phyloP scores from a whole-genome alignment of 345 rosid genomes.

The Eucalyptus marginata region DNA sequence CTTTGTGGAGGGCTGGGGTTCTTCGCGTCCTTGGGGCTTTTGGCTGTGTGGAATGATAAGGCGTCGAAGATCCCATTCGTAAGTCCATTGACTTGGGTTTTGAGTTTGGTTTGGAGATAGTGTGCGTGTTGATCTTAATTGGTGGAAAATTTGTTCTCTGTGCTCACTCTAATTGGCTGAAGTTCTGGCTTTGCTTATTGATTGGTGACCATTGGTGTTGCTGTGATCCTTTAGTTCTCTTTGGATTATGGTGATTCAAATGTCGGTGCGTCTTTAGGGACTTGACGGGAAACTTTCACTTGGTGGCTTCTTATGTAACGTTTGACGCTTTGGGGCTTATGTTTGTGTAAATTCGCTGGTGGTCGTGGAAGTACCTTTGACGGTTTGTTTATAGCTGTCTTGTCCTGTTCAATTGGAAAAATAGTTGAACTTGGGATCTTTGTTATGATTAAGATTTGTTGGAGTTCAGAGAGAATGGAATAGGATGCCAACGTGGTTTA shows the following conservation, averaged over 20 bases:
- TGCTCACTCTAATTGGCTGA: background rate
- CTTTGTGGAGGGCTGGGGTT: conserved; percentile 83
- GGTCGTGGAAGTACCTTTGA: background rate
- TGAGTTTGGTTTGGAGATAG: background rate
- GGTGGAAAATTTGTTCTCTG: background rate
- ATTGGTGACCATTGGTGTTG: background rate
- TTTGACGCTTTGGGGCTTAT: background rate
- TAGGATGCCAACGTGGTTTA: background rate
- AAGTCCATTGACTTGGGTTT: conserved; percentile 10
- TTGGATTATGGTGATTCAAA: background rate
- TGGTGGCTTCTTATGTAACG: background rate
- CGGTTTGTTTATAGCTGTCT: background rate
- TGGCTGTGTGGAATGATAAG: conserved; percentile 84
- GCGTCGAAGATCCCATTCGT: conserved; percentile 85
- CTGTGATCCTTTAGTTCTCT: background rate
- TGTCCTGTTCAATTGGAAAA: background rate
- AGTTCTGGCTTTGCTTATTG: background rate
- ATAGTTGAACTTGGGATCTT: background rate
- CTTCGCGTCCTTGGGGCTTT: conserved; percentile 59
- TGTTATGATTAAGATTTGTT: background rate
- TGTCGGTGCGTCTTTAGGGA: background rate
- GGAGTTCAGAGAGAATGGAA: background rate
- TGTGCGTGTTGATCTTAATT: background rate
- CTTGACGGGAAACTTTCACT: background rate
- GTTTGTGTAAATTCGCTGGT: background rate